Conservation (phyloP, 805 yeast species). For the Myxozyma sirexii region DNA sequence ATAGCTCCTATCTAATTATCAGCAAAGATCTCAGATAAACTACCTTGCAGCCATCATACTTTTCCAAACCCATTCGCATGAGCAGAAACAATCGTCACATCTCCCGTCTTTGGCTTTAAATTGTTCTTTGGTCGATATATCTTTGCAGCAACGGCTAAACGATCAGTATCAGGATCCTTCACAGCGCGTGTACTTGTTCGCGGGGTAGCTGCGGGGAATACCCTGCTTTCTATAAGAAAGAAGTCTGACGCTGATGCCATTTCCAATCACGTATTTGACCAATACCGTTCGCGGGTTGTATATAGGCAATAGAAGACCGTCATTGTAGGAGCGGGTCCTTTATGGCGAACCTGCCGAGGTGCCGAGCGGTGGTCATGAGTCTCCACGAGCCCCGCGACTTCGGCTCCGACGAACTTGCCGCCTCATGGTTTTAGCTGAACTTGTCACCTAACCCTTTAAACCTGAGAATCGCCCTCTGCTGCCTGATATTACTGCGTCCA, state of each 20-base stretch:
- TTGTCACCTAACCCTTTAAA: too few relatives aligned
- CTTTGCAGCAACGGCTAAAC: conserved; percentile 14
- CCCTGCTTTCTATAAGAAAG: conserved; percentile 5
- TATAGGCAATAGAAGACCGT: too few relatives aligned
- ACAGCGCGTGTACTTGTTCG: conserved; percentile 5
- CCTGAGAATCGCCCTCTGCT: too few relatives aligned
- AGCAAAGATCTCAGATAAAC: neutral
- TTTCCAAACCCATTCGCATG: conserved; percentile 30
- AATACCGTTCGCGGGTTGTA: neutral
- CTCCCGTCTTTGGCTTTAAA: conserved; percentile 3
- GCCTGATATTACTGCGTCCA: too few relatives aligned
- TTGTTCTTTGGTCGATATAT: conserved; percentile 15
- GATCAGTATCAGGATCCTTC: conserved; percentile 3
- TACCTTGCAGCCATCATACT: neutral
- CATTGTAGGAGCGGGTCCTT: too few relatives aligned
- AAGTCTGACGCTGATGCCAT: conserved; percentile 1
- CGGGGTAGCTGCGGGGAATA: conserved; percentile 13
- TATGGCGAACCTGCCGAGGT: neutral
- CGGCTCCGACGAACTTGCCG: neutral
- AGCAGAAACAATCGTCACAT: conserved; percentile 16
- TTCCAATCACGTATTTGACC: neutral
- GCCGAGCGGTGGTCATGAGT: neutral
- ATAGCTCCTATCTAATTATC: conserved; percentile 10
- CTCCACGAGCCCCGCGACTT: neutral
- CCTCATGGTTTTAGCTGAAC: neutral